phyloP scores from a whole-genome alignment of 2,329 filamentous ascomycete species.

The Raffaelea deltoideospora region DNA sequence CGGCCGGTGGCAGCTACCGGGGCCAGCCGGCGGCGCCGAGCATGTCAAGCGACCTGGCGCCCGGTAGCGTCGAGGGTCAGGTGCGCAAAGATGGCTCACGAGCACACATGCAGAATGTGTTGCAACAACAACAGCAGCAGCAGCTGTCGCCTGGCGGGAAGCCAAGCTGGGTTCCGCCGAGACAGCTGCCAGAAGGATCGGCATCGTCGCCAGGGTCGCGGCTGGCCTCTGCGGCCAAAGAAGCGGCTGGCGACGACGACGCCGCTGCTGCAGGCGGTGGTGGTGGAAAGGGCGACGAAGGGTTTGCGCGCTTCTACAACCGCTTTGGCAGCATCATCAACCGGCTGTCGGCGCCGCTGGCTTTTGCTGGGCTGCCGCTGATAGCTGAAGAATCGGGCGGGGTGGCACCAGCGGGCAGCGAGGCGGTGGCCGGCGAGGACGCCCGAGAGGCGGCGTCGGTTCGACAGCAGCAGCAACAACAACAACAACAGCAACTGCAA shows the following conservation, averaged over 20 bases:
- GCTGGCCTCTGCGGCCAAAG: constrained; percentile 13
- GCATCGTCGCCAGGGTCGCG: constrained; percentile 23
- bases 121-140: constrained; percentile 35
- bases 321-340: constrained; percentile 83
- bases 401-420: constrained; percentile 3
- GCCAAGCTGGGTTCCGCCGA: constrained; percentile 37
- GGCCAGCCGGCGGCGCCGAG: constrained; percentile 57
- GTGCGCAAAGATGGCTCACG: constrained; percentile 33
- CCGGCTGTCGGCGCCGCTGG: constrained; percentile 74
- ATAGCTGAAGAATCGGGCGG: constrained; percentile 30
- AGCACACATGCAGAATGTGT: constrained; percentile 39
- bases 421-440: not conserved
- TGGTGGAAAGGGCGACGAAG: constrained; percentile 43
- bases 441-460: not conserved
- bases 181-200: constrained; percentile 14
- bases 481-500: constrained; percentile 19
- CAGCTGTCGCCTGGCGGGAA: constrained; percentile 26
- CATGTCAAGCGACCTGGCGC: constrained; percentile 57
- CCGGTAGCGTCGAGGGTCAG: constrained; percentile 50
- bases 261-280: constrained; percentile 9
- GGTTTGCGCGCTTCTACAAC: constrained; percentile 82
- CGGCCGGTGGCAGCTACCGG: constrained; percentile 37
- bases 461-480: not conserved
- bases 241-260: constrained; percentile 12
- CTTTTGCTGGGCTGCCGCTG: constrained; percentile 82